Percentiles rank a stretch among this genome's conserved stretches.
These are phyloP conservation scores for Hyphodiscus hymeniophilus DNA, from an alignment of 495 filamentous ascomycete genomes.

Conservation along the genomic window DNA sequence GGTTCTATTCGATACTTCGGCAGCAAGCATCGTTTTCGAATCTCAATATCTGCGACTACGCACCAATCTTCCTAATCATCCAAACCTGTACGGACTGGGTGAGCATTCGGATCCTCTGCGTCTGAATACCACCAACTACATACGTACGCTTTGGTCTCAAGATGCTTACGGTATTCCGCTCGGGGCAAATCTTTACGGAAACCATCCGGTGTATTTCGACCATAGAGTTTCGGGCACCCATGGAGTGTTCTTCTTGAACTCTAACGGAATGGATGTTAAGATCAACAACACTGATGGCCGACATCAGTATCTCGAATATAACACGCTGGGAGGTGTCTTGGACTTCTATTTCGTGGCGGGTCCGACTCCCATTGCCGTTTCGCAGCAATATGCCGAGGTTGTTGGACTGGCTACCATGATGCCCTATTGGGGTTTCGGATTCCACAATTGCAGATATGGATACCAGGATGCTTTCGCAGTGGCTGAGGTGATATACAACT, in stretches of 20 bases:
- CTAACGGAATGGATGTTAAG: slow-evolving; percentile 83
- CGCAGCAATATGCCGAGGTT: slow-evolving; percentile 65
- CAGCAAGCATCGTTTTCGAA: slow-evolving; percentile 64
- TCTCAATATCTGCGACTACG: slow-evolving; percentile 66
- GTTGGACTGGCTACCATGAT: slow-evolving; percentile 66
- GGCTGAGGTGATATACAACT: slow-evolving; percentile 74
- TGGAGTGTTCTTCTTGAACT: slow-evolving; percentile 76
- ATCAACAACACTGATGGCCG: slow-evolving; percentile 55
- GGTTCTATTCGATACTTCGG: slow-evolving; percentile 73
- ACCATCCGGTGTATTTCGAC: slow-evolving; percentile 80
- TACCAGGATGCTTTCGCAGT: slow-evolving; percentile 71
- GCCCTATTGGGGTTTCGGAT: slow-evolving; percentile 80
- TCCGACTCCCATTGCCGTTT: slow-evolving; percentile 60
- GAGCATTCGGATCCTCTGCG: slow-evolving; percentile 70
- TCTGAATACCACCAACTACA: slow-evolving; percentile 65
- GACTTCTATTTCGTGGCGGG: slow-evolving; percentile 83
- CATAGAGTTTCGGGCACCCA: slow-evolving; percentile 64
- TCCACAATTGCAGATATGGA: slow-evolving; percentile 79
- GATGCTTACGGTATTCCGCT: slow-evolving; percentile 58
- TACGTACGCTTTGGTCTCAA: slow-evolving; percentile 72
- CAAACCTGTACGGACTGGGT: slow-evolving; percentile 72
- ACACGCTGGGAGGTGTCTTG: slow-evolving; percentile 69
- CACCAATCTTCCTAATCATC: slow-evolving; percentile 56
- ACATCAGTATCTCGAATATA: slow-evolving; percentile 77
- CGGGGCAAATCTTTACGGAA: slow-evolving; percentile 73